These are phyloP conservation scores for Chaetomium cochliodes DNA, from an alignment of 495 filamentous ascomycete genomes.

Conservation along the genomic window DNA sequence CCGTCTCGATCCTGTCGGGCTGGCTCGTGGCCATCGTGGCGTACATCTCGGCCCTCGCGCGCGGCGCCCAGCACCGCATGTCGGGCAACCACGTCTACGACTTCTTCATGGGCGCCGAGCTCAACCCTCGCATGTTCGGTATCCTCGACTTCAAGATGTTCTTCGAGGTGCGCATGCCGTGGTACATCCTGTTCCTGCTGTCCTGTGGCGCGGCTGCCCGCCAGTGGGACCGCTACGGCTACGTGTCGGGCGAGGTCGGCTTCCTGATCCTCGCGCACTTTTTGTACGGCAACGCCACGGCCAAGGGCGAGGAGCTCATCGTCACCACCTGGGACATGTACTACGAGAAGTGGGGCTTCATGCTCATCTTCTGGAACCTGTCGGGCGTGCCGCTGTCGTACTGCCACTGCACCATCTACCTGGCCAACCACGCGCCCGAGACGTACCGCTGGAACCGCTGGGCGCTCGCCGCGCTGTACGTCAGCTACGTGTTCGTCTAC, in stretches of 20 bases:
- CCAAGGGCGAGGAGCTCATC: conserved; percentile 95
- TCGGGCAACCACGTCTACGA: conserved; percentile 89
- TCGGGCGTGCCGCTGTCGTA: conserved; percentile 93
- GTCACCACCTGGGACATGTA: conserved; percentile 97
- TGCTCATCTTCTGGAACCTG: conserved; percentile 99
- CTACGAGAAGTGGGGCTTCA: conserved; percentile 99
- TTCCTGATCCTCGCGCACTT: conserved; percentile 94
- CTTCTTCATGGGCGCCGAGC: conserved; percentile 98
- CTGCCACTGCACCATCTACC: conserved; percentile 94
- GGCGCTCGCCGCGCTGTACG: conserved; percentile 64
- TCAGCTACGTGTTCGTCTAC: conserved; percentile 80
- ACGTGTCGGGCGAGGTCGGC: conserved; percentile 81
- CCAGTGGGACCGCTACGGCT: conserved; percentile 88
- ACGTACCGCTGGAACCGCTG: conserved; percentile 74
- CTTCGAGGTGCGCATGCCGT: conserved; percentile 94
- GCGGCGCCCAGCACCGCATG: conserved; percentile 87
- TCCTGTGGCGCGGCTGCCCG: conserved; percentile 73
- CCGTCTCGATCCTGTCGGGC: conserved; percentile 86
- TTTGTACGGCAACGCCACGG: conserved; percentile 93
- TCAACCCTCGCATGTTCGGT: conserved; percentile 93
- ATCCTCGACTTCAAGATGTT: conserved; percentile 99
- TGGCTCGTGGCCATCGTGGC: conserved; percentile 76
- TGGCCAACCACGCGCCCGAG: conserved; percentile 83
- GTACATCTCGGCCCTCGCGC: conserved; percentile 76
- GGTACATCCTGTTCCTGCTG: conserved; percentile 88